phyloP scores from a whole-genome alignment of 768 basidiomycete genomes.

The Trametes punicea region DNA sequence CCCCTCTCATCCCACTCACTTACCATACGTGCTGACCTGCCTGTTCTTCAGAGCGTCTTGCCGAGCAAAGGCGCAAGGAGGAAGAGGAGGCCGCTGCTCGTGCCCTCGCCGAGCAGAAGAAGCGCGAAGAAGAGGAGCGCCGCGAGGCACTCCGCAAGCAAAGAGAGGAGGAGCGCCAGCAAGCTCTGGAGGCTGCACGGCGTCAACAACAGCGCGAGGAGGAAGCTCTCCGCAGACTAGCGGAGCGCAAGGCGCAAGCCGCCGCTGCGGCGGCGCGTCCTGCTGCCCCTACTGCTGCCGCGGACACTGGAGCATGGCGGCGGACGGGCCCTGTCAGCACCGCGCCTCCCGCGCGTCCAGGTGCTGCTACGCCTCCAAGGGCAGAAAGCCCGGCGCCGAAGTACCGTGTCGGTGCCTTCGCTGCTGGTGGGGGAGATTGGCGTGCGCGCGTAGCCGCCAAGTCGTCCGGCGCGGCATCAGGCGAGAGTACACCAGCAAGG shows the following conservation, averaged over 20 bases:
- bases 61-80: slow-evolving; percentile 48
- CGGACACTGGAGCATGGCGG: slow-evolving; percentile 29
- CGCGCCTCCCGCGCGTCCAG: slow-evolving; percentile 22
- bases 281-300: slow-evolving; percentile 28
- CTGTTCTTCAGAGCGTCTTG: slow-evolving; percentile 42
- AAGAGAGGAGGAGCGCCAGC: slow-evolving; percentile 50
- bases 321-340: slow-evolving; percentile 18
- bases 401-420: slow-evolving; percentile 42
- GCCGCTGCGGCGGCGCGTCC: slow-evolving; percentile 27
- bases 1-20: background rate
- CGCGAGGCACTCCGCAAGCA: slow-evolving; percentile 46
- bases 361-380: slow-evolving; percentile 39
- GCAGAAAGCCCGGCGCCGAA: slow-evolving; percentile 48
- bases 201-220: slow-evolving; percentile 63
- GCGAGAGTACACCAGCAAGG: slow-evolving; percentile 30
- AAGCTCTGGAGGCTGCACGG: slow-evolving; percentile 52
- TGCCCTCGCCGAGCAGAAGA: slow-evolving; percentile 50
- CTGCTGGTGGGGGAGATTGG: slow-evolving; percentile 53
- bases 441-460: slow-evolving; percentile 53
- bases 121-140: slow-evolving; percentile 63
- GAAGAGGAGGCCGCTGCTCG: slow-evolving; percentile 41
- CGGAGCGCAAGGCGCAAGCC: slow-evolving; percentile 36
- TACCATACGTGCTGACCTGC: background rate
- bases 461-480: slow-evolving; percentile 28
- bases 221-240: slow-evolving; percentile 44